Evolutionary conservation across 768 basidiomycete species (phyloP).

Genomic region (Cyathus striatus): DNA sequence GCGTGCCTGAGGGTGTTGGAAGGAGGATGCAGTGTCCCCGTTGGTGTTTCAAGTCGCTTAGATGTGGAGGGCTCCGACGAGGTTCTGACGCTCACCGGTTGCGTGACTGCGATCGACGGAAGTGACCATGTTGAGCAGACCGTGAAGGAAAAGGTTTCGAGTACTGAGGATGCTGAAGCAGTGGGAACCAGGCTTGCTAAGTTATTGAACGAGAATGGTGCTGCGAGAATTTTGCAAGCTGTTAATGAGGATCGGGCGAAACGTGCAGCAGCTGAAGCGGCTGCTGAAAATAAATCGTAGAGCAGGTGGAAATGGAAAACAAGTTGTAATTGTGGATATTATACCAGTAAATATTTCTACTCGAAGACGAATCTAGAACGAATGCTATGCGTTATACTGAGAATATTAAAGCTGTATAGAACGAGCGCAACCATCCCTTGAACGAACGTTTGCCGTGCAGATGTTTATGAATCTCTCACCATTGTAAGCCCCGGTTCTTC

Average conservation of each 20-base stretch:
- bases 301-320: no score
- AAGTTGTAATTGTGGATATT: no score
- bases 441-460: no score
- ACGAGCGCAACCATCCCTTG: no score
- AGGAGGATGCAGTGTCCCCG: conserved; percentile 96
- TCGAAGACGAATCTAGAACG: no score
- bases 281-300: no score
- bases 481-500: no score
- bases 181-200: conserved; percentile 66
- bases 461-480: no score
- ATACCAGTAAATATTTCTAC: no score
- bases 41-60: conserved; percentile 67
- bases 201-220: conserved; percentile 64
- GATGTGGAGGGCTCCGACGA: conserved; percentile 20
- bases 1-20: conserved; percentile 86
- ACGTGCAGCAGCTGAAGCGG: conserved; percentile 36
- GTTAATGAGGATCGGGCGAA: conserved; percentile 65
- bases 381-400: no score
- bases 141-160: conserved; percentile 45
- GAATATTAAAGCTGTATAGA: no score
- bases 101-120: conserved; percentile 83
- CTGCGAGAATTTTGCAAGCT: conserved; percentile 74
- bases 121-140: conserved; percentile 63
- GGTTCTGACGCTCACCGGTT: conserved; percentile 63
- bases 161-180: conserved; percentile 55